A percentile compares a stretch with the other conserved stretches of the same genome.
Evolutionary conservation across 129 eudicot species (phyloP).

Genomic region (Artemisia tridentata): DNA sequence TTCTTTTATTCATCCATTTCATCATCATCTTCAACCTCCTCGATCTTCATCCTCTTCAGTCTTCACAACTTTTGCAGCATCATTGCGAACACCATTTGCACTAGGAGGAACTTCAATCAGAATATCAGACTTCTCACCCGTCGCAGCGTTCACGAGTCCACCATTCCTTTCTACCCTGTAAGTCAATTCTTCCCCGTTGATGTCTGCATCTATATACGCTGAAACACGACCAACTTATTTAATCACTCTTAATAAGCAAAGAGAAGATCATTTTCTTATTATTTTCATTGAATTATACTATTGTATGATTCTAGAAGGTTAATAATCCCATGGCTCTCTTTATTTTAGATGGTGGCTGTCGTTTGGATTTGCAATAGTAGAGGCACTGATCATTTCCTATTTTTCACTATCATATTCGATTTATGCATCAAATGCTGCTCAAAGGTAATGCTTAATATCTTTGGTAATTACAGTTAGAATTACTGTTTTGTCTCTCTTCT

Average conservation of each 20-base stretch:
- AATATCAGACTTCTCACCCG: too few species aligned
- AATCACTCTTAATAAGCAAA: constrained; percentile 45
- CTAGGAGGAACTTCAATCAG: too few species aligned
- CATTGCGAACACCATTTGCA: too few species aligned
- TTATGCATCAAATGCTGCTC: constrained; percentile 62
- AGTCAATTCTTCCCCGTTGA: too few species aligned
- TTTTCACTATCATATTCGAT: constrained; percentile 93
- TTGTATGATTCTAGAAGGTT: constrained; percentile 7
- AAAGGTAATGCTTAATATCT: constrained; percentile 64
- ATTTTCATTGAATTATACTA: constrained; percentile 1
- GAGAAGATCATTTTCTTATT: constrained; percentile 35
- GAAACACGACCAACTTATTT: too few species aligned
- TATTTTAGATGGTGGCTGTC: constrained; percentile 93
- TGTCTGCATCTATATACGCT: too few species aligned
- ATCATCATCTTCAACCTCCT: too few species aligned
- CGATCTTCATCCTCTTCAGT: too few species aligned
- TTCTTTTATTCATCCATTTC: too few species aligned
- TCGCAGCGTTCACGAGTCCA: too few species aligned
- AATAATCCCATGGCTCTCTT: constrained; percentile 17
- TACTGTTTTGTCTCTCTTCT: background rate
- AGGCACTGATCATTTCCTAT: constrained; percentile 65
- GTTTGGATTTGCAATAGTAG: constrained; percentile 81
- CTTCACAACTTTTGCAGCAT: too few species aligned
- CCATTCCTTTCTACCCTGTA: too few species aligned
- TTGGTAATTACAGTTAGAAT: constrained; percentile 8